A percentile compares a stretch with the other conserved stretches of the same genome.
Conservation (phyloP, 176 grass and related monocot species). For the Aegilops longissima region DNA sequence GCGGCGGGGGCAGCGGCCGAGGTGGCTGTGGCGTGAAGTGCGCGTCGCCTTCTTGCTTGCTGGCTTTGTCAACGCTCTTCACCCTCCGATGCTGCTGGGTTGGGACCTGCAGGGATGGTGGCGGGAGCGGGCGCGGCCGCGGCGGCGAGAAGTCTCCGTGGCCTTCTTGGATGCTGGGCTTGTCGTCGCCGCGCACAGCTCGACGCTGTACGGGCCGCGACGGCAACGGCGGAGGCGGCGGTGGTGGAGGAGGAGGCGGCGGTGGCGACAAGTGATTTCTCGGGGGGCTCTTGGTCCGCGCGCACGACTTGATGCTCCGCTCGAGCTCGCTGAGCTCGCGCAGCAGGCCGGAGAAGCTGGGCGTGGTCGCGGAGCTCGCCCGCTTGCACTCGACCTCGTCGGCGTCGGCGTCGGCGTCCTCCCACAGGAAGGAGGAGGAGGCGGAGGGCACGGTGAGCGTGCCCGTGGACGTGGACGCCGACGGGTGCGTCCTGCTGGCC, state of each 20-base stretch:
- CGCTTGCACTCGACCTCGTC: slow-evolving; percentile 44
- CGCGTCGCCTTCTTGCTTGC: neutral
- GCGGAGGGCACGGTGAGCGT: slow-evolving; percentile 57
- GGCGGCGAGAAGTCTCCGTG: slow-evolving; percentile 28
- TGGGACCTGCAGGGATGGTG: neutral
- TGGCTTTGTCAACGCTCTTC: slow-evolving; percentile 32
- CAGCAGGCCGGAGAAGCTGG: slow-evolving; percentile 69
- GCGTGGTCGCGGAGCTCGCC: slow-evolving; percentile 20
- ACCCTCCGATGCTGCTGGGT: slow-evolving; percentile 21
- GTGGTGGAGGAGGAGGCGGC: neutral
- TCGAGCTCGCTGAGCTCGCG: slow-evolving; percentile 70
- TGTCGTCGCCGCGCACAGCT: neutral
- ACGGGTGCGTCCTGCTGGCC: slow-evolving; percentile 21
- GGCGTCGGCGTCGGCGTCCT: slow-evolving; percentile 18
- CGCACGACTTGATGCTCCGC: slow-evolving; percentile 55
- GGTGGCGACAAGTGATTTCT: neutral
- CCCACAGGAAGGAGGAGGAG: slow-evolving; percentile 53
- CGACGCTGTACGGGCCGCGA: neutral
- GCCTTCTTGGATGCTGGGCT: slow-evolving; percentile 18
- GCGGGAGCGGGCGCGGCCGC: neutral
- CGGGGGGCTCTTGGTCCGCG: slow-evolving; percentile 26
- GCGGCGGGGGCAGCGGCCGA: neutral
- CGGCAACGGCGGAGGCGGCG: neutral
- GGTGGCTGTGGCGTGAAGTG: slow-evolving; percentile 1
- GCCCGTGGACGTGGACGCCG: slow-evolving; percentile 29